Conservation (phyloP, 1,284 basidiomycete genomes). For the Ustilago xerochloae region DNA sequence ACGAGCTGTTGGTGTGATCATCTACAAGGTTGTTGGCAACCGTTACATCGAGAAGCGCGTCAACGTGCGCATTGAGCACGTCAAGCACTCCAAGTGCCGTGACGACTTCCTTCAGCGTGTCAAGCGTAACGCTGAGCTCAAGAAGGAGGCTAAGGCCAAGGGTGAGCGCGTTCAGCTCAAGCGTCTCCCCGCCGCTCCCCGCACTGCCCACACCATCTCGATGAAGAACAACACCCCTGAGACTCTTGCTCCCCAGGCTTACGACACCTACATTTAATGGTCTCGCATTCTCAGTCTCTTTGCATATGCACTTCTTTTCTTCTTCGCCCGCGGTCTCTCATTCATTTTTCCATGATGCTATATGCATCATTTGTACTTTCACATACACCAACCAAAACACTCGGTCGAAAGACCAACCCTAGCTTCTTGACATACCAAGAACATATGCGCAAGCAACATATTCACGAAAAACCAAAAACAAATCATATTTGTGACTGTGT, state of each 20-base stretch:
- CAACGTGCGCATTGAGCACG: constrained; percentile 98
- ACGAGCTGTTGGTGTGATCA: constrained; percentile 92
- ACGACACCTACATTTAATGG: constrained; percentile 70
- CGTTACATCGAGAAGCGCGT: constrained; percentile 99
- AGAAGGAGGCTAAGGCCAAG: constrained; percentile 79
- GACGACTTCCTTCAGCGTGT: constrained; percentile 98
- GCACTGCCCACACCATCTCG: constrained; percentile 82
- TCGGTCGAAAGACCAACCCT: constrained; percentile 24
- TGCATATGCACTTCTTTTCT: constrained; percentile 17
- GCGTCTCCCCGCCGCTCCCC: constrained; percentile 86
- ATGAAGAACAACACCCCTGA: constrained; percentile 82
- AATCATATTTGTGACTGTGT: neutral
- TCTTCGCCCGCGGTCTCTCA: constrained; percentile 8
- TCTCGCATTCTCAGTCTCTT: constrained; percentile 1
- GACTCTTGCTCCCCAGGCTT: constrained; percentile 90
- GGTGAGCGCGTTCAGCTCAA: constrained; percentile 83
- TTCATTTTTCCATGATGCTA: constrained; percentile 19
- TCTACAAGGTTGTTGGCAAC: constrained; percentile 98
- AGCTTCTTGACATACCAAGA: constrained; percentile 9
- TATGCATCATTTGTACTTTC: constrained; percentile 29
- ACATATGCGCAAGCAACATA: constrained; percentile 39
- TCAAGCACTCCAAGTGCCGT: constrained; percentile 97
- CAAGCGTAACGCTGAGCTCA: constrained; percentile 87
- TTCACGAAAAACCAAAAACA: constrained; percentile 17
- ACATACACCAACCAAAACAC: constrained; percentile 25